These are phyloP conservation scores for Ettlia oleoabundans DNA, from an alignment of 139 green algal genomes.

Conservation along the genomic window DNA sequence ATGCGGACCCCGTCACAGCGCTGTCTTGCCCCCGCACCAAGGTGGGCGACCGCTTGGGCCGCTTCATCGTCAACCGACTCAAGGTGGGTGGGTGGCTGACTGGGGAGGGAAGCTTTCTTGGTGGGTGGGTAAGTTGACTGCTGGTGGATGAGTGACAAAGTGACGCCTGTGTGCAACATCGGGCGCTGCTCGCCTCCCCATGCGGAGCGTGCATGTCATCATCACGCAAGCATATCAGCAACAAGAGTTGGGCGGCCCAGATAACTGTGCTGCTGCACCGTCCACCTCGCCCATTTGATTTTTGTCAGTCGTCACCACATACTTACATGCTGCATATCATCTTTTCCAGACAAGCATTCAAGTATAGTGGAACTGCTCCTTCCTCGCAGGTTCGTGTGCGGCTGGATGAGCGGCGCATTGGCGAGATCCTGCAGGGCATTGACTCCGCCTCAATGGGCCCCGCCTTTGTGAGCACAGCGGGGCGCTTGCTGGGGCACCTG, in stretches of 20 bases:
- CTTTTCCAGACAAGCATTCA: neutral
- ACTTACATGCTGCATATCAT: no score
- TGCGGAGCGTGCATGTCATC: no score
- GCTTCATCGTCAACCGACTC: constrained; percentile 66
- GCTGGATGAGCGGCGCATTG: constrained; percentile 71
- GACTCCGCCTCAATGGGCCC: constrained; percentile 40
- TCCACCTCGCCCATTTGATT: no score
- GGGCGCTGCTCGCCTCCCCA: no score
- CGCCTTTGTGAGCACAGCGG: constrained; percentile 47
- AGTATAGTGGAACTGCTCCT: neutral
- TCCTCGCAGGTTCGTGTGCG: constrained; percentile 47
- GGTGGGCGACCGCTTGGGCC: constrained; percentile 43
- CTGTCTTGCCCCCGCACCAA: constrained; percentile 42
- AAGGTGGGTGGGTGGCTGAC: neutral
- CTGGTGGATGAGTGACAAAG: no score
- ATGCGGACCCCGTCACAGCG: constrained; percentile 38
- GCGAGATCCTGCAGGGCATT: constrained; percentile 62
- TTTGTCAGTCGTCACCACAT: no score
- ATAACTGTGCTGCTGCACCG: no score
- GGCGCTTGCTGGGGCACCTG: constrained; percentile 63
- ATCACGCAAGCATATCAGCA: no score
- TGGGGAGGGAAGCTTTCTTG: neutral
- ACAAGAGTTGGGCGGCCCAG: no score
- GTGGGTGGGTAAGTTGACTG: neutral
- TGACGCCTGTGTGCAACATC: no score